Evolutionary conservation across 169 alveolate species (phyloP).

Genomic region (Plasmodium knowlesi): DNA sequence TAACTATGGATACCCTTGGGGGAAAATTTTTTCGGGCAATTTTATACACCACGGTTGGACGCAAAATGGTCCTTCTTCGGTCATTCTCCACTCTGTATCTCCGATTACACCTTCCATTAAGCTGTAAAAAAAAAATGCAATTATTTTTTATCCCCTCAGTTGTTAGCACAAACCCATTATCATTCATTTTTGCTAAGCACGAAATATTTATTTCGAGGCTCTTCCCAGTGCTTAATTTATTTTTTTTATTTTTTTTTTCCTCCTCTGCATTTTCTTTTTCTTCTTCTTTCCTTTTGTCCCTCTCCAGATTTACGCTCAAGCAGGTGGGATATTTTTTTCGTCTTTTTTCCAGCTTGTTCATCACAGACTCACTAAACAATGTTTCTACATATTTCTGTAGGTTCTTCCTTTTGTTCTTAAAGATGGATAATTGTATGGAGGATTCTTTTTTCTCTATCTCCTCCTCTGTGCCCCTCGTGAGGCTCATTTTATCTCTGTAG

Average conservation of each 20-base stretch:
- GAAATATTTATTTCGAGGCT: constrained; percentile 12
- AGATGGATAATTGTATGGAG: background rate
- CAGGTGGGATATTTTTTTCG: background rate
- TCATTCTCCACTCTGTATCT: background rate
- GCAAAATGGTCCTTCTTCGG: background rate
- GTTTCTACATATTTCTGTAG: constrained; percentile 30
- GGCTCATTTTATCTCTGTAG: constrained; percentile 39
- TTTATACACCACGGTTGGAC: constrained; percentile 29
- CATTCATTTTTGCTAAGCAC: constrained; percentile 18
- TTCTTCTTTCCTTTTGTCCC: constrained; percentile 12
- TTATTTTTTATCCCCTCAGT: constrained; percentile 45
- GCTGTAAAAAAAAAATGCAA: constrained; percentile 20
- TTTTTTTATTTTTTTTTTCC: background rate
- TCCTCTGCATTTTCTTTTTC: constrained; percentile 30
- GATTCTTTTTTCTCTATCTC: background rate
- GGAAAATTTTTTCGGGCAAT: background rate
- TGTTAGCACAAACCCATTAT: constrained; percentile 15
- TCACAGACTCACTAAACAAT: background rate
- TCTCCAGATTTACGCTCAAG: constrained; percentile 26
- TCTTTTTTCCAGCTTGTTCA: constrained; percentile 3
- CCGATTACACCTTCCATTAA: background rate
- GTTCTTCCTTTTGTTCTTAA: constrained; percentile 21
- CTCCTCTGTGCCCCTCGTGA: constrained; percentile 1
- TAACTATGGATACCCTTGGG: background rate
- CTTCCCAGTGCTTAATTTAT: background rate